Evolutionary conservation across 1,284 basidiomycete genomes (phyloP), one percentile per base, ranked within the genome.

Genomic region (Mycena sp.): DNA sequence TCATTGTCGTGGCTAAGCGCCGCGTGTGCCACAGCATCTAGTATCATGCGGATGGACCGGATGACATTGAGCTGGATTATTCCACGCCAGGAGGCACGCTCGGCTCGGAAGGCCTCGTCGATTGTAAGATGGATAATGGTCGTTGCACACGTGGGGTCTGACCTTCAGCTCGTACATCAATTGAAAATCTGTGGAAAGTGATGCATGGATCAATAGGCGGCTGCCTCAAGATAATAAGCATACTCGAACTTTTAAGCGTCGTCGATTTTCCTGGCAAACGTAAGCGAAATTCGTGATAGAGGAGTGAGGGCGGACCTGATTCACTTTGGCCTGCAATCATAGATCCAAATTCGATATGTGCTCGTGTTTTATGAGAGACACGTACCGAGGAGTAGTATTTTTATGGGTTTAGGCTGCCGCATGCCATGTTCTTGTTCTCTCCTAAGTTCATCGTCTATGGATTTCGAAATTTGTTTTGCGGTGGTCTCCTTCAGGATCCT

Each of bases 11-110:
- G 25, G 29, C 12, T 21, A 26, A 17, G 44, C 12, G 38, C 16
- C 2, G 58, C 58, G 12, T 21, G 37, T 6, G 81, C 69, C 65
- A 89, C 78, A 40, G 83, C 82, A 54, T 87, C 84, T 55, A 91
- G 80, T 69, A 92, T 87, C 64, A 81, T 74, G 40, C 84, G 87
- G 59, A 90, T 81, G 35, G 88, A 88, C 55, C 84, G 86, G 28
- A 91, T 23, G 35, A 58, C 81, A 72, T 91, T 92, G 29, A 91
- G 82, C 61, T 91, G 89, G 30, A 91, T 85, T 61, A 91, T 85
- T 1, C 85, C 82, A 53, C 85, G 79, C 90, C 90, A 92, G 7
- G 86, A 87, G 0, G 83, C 81, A 23, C 86, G 81, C 71, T 92
- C 88, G 35, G 78, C 78, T 23, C 78, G 78, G 71, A 87, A 88